Conservation (phyloP, 2,329 filamentous ascomycete genomes). For the Elsinoe arachidis region DNA sequence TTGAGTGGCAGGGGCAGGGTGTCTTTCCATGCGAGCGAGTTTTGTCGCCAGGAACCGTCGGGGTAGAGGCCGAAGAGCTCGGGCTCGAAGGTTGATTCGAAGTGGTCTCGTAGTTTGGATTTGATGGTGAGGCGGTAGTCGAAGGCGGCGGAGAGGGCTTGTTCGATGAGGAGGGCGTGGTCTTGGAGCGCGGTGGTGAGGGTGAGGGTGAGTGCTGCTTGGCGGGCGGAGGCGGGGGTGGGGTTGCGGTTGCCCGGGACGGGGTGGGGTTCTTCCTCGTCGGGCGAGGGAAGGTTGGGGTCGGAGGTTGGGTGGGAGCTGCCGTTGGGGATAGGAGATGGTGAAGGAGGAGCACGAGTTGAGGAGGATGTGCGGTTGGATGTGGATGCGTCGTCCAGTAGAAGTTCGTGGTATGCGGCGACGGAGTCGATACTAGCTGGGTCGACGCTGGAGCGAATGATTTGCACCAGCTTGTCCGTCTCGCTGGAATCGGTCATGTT, state of each 20-base stretch:
- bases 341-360: slow-evolving; percentile 23
- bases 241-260: slow-evolving; percentile 23
- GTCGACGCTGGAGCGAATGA: slow-evolving; percentile 68
- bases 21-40: slow-evolving; percentile 21
- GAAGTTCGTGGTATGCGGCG: slow-evolving; percentile 64
- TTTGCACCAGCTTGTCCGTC: slow-evolving; percentile 67
- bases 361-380: slow-evolving; percentile 2
- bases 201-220: slow-evolving; percentile 56
- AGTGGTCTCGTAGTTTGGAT: slow-evolving; percentile 26
- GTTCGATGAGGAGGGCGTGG: slow-evolving; percentile 79
- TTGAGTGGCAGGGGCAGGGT: background rate
- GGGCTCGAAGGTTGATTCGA: slow-evolving; percentile 37
- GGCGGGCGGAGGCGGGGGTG: slow-evolving; percentile 21
- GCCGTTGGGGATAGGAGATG: slow-evolving; percentile 31
- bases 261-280: slow-evolving; percentile 36
- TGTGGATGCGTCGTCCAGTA: slow-evolving; percentile 42
- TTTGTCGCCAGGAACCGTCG: slow-evolving; percentile 19
- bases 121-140: slow-evolving; percentile 49
- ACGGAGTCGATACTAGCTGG: slow-evolving; percentile 67
- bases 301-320: slow-evolving; percentile 22
- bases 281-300: slow-evolving; percentile 16
- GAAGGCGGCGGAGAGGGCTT: slow-evolving; percentile 63
- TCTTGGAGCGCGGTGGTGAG: slow-evolving; percentile 81
- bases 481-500: slow-evolving; percentile 44
- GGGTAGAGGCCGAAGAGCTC: slow-evolving; percentile 37